Evolutionary conservation across 371 early-diverging fungal genomes (phyloP).

Genomic region (Rhizopus microsporus): DNA sequence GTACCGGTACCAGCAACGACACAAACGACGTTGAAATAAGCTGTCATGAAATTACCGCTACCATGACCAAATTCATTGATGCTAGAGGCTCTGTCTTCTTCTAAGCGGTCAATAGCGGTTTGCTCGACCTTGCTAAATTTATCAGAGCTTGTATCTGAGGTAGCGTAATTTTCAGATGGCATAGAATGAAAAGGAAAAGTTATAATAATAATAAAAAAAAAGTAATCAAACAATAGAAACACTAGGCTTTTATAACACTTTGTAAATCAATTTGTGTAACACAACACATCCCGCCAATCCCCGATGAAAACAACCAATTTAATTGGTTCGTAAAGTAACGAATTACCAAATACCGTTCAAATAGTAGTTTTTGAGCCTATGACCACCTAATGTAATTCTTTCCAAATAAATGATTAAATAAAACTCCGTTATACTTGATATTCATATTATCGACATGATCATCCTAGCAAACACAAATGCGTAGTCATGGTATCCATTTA

Average conservation of each 20-base stretch:
- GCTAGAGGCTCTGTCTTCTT: constrained; percentile 24
- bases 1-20: constrained; percentile 85
- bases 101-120: constrained; percentile 8
- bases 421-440: neutral
- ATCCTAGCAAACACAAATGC: too few species aligned
- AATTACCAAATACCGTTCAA: neutral
- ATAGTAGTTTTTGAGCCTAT: neutral
- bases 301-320: neutral
- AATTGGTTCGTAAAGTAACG: neutral
- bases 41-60: constrained; percentile 38
- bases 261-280: too few species aligned
- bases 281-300: neutral
- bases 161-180: neutral
- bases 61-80: constrained; percentile 36
- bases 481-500: too few species aligned
- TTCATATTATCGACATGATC: too few species aligned
- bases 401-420: neutral
- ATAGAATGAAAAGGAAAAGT: neutral
- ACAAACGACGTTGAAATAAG: constrained; percentile 68
- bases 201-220: too few species aligned
- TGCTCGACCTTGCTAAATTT: neutral
- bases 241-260: neutral
- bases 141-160: neutral
- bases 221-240: neutral
- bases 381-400: neutral